phyloP scores from a whole-genome alignment of 2,329 filamentous ascomycete genomes.

The Alternaria sp. region DNA sequence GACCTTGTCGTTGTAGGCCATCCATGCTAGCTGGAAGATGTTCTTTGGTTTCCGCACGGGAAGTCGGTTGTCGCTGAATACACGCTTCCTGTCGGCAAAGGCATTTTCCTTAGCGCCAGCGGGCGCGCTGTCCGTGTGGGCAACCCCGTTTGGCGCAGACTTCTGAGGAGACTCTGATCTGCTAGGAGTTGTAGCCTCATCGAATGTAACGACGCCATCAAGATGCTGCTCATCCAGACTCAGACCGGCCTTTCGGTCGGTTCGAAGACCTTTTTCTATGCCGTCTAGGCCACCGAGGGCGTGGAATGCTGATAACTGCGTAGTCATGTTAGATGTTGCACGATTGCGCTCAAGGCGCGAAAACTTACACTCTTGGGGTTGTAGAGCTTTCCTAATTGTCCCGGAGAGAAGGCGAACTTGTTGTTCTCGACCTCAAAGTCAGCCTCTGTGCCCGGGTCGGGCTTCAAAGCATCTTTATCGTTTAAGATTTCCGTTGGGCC shows the following conservation, averaged over 20 bases:
- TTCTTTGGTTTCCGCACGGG: conserved; percentile 74
- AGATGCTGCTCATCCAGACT: conserved; percentile 71
- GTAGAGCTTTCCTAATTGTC: conserved; percentile 79
- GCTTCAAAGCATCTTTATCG: conserved; percentile 72
- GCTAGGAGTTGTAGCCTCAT: conserved; percentile 60
- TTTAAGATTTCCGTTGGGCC: conserved; percentile 63
- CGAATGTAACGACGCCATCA: conserved; percentile 71
- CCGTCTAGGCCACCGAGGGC: conserved; percentile 76
- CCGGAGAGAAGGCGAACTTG: conserved; percentile 82
- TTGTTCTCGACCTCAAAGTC: conserved; percentile 77
- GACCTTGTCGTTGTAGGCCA: conserved; percentile 83
- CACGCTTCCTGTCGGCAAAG: conserved; percentile 69
- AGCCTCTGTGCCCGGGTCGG: conserved; percentile 71
- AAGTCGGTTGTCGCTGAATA: conserved; percentile 73
- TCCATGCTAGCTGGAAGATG: conserved; percentile 76
- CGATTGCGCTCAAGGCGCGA: neutral
- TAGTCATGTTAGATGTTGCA: neutral
- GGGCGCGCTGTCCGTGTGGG: conserved; percentile 27
- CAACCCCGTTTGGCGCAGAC: conserved; percentile 14
- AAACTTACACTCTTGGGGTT: conserved; percentile 75
- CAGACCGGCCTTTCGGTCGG: conserved; percentile 68
- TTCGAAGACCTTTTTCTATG: conserved; percentile 74
- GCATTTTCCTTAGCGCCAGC: conserved; percentile 35
- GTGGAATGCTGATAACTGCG: conserved; percentile 64
- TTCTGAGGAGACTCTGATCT: conserved; percentile 26